Evolutionary conservation across 1,139 yeast genomes (phyloP), one percentile per base, ranked within the genome.

Genomic region (Zygotorulaspora mrakii): DNA sequence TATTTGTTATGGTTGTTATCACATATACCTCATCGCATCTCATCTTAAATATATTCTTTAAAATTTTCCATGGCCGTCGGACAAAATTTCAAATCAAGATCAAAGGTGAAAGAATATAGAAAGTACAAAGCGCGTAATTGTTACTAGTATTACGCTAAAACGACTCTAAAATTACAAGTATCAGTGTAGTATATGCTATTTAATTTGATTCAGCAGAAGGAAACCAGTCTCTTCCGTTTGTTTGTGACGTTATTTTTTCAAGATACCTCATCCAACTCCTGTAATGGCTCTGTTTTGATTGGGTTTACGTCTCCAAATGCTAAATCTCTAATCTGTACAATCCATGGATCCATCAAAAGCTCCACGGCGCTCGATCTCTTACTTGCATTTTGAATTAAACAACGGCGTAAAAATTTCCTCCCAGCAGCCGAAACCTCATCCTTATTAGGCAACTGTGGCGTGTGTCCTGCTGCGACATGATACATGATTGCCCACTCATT

Each of bases 401-500:
- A 86, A 50, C 82, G 74, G 17, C 78, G 69, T 50, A 91, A 65
- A 61, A 91, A 89, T 28, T 70, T 70, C 37, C 73, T 74, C 12
- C 98, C 97, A 12, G 70, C 76, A 23, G 72, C 75, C 52, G 94
- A 79, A 40, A 91, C 68, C 61, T 88, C 96, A 44, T 84, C 94
- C 1, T 74, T 65, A 0, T 80, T 64, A 3, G 98, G 98, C 41
- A 91, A 69, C 53, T 77, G 88, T 1, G 98, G 98, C 48, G 79
- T 72, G 57, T 87, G 94, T 1, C 96, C 96, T 1, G 95, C 95
- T 1, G 97, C 97, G 55, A 91, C 91, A 62, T 88, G 96, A 59
- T 89, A 91, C 97, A 91, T 89, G 36, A 91, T 87, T 1, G 97
- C 96, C 95, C 95, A 91, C 61, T 89, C 97, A 57, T 91, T 91